Evolutionary conservation across 108 stramenopile genomes (phyloP), one percentile per base, ranked within the genome.

Genomic region (Epithemia pelagica): DNA sequence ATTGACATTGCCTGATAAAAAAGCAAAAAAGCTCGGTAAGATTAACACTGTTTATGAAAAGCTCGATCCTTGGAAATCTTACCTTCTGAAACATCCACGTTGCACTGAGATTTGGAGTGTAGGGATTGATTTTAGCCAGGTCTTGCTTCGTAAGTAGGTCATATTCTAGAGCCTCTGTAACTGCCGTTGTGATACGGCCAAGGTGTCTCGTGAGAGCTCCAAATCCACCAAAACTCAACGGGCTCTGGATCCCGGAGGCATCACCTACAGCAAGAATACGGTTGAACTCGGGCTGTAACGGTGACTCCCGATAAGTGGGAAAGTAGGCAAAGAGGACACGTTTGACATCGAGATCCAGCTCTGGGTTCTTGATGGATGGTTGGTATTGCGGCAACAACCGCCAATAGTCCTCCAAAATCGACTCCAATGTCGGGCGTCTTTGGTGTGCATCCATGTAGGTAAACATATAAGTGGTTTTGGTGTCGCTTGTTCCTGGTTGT

Each of bases 71-170:
- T n/a, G n/a, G n/a, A n/a, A n/a, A n/a, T n/a, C n/a, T n/a, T n/a
- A n/a, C n/a, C 53, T 63, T 62, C 70, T 96, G 94, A 67, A 95
- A 94, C 97, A 98, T 98, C 97, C 97, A 98, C 26, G 96, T 87
- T 0, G 90, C 95, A 61, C 82, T 82, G 28, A 96, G 74, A 61
- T 95, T 95, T 10, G 97, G 97, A 33, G 79, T 84, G 78, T 98
- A 98, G 0, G 91, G 82, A 73, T 98, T 98, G 61, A 98, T 93
- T 61, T 76, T 66, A 22, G 68, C 85, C 32, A 98, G 76, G 65
- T 94, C 91, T 69, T 91, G 77, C 62, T 90, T 90, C 72, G 80
- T 75, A 24, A 96, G 78, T 27, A 76, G 77, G 69, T 95, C 90
- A 20, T 74, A 63, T 55, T 87, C 80, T 0, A 98, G 71, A 19